phyloP scores from a whole-genome alignment of 352 stramenopile genomes.

The Globisporangium sylvaticum region DNA sequence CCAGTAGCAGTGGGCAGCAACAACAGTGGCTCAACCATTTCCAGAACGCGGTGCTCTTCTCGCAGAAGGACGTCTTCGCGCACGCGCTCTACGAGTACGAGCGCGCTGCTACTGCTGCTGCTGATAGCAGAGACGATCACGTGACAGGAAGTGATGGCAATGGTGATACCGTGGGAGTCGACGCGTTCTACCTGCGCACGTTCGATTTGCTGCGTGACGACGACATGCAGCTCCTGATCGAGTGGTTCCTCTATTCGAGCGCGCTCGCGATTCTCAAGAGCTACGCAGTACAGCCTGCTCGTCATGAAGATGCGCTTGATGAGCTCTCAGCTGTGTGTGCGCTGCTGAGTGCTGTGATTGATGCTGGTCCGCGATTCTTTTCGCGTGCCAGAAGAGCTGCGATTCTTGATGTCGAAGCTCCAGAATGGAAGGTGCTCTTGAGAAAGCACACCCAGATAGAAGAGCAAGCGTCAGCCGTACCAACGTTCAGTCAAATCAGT shows the following conservation, averaged over 20 bases:
- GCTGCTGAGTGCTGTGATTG: constrained; percentile 5
- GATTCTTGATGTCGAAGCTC: neutral
- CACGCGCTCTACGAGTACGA: constrained; percentile 30
- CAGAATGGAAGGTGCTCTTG: constrained; percentile 4
- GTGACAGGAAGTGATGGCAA: neutral
- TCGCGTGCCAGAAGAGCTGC: neutral
- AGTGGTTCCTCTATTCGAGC: constrained; percentile 48
- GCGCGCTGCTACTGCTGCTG: neutral
- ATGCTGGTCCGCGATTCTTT: constrained; percentile 9
- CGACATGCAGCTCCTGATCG: constrained; percentile 20
- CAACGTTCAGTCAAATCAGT: neutral
- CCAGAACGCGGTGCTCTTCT: constrained; percentile 54
- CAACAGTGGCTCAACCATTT: constrained; percentile 67
- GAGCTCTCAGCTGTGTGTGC: neutral
- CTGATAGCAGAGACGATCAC: neutral
- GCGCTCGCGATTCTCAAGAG: constrained; percentile 38
- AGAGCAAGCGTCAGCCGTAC: neutral
- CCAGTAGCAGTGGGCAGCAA: neutral
- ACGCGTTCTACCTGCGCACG: constrained; percentile 52
- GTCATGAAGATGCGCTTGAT: neutral
- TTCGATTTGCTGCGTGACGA: constrained; percentile 27
- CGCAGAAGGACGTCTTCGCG: constrained; percentile 55
- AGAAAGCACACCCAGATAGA: neutral
- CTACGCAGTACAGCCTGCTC: constrained; percentile 5
- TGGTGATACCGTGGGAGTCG: constrained; percentile 12